Conservation (phyloP, 306 rosid species). For the Acacia crassicarpa region DNA sequence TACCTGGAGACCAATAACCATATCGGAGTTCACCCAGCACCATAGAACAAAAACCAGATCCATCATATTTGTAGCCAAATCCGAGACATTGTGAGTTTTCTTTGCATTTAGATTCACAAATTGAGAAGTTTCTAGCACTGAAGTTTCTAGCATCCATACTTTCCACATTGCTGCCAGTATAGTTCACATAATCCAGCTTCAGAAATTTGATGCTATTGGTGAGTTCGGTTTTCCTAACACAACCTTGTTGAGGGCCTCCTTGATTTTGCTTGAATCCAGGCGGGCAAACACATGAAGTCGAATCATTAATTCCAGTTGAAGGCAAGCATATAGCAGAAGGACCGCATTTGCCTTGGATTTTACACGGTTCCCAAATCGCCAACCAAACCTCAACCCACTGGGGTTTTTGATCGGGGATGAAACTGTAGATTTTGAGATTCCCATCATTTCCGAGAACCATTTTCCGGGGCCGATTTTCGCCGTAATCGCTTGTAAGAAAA, state of each 20-base stretch:
- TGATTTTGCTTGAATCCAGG: slow-evolving; percentile 46
- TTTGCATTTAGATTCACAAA: slow-evolving; percentile 51
- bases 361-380: slow-evolving; percentile 50
- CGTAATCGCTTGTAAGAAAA: slow-evolving; percentile 55
- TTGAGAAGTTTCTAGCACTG: background rate
- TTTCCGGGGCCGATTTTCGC: slow-evolving; percentile 38
- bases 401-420: slow-evolving; percentile 17
- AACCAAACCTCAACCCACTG: slow-evolving; percentile 70
- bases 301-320: slow-evolving; percentile 29
- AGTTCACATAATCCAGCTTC: slow-evolving; percentile 70
- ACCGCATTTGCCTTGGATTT: slow-evolving; percentile 59
- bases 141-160: slow-evolving; percentile 30
- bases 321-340: slow-evolving; percentile 59
- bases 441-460: slow-evolving; percentile 74
- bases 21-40: slow-evolving; percentile 32
- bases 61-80: slow-evolving; percentile 65
- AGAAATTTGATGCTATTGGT: slow-evolving; percentile 39
- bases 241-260: slow-evolving; percentile 42
- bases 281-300: slow-evolving; percentile 61
- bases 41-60: slow-evolving; percentile 46
- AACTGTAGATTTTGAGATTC: slow-evolving; percentile 63
- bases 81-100: slow-evolving; percentile 43
- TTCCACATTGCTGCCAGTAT: slow-evolving; percentile 20
- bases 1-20: slow-evolving; percentile 86
- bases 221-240: slow-evolving; percentile 41